Evolutionary conservation across 192 early-diverging fungal genomes (phyloP).

Genomic region (Podila epigama): DNA sequence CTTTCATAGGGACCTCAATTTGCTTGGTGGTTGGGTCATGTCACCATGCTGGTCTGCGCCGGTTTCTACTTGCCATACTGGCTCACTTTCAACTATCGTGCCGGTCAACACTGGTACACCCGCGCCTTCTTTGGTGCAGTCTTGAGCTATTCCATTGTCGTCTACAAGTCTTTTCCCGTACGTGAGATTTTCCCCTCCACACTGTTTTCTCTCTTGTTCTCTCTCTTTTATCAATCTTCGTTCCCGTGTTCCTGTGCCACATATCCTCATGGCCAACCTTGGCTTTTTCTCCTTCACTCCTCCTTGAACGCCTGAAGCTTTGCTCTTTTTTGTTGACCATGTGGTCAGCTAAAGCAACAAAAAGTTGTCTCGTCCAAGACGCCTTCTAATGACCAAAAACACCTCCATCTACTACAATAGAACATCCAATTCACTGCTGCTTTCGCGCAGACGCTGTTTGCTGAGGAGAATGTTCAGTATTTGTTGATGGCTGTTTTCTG

Average conservation of each 20-base stretch:
- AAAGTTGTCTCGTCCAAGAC: no score
- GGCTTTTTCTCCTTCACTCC: neutral
- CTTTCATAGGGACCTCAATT: conserved; percentile 57
- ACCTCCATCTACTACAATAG: conserved; percentile 25
- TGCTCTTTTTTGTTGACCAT: neutral
- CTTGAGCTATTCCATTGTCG: conserved; percentile 76
- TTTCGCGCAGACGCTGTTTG: conserved; percentile 67
- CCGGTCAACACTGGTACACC: conserved; percentile 56
- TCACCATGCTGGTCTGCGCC: conserved; percentile 51
- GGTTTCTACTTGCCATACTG: conserved; percentile 50
- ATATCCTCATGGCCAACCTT: neutral
- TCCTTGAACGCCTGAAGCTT: neutral
- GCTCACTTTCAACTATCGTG: conserved; percentile 50
- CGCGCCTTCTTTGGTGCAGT: conserved; percentile 73
- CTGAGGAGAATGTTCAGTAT: conserved; percentile 84
- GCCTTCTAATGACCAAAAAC: neutral
- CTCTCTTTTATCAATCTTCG: neutral
- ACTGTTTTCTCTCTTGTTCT: neutral
- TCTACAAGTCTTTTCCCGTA: conserved; percentile 82
- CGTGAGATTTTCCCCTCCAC: conserved; percentile 36
- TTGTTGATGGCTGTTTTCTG: conserved; percentile 74
- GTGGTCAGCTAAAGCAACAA: neutral
- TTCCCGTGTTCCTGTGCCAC: no score
- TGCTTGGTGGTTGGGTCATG: conserved; percentile 60
- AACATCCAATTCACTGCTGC: conserved; percentile 62